phyloP scores from a whole-genome alignment of 2,329 filamentous ascomycete genomes.

The Cytospora leucostoma region DNA sequence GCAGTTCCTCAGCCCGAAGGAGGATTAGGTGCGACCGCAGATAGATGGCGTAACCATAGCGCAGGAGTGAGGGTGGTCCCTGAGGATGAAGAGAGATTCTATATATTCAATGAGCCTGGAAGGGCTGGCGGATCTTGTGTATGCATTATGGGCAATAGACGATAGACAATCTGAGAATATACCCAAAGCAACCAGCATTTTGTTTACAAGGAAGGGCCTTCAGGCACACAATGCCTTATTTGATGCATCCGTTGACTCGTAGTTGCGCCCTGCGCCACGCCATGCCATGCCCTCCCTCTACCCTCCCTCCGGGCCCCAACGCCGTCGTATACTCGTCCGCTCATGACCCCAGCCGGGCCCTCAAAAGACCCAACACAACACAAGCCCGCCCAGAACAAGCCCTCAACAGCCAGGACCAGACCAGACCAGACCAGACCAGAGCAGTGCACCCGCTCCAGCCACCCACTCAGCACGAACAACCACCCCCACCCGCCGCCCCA shows the following conservation, averaged over 20 bases:
- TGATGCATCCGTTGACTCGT: conserved; percentile 13
- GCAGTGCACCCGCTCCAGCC: too few relatives aligned
- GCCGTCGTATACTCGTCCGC: background rate
- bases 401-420: too few relatives aligned
- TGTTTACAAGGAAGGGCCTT: background rate
- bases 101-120: conserved; percentile 5
- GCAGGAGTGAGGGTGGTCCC: background rate
- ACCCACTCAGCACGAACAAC: conserved; percentile 33
- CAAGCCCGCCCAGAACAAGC: background rate
- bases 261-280: conserved; percentile 13
- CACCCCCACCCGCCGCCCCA: conserved; percentile 10
- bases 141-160: conserved; percentile 6
- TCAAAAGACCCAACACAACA: background rate
- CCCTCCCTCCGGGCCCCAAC: background rate
- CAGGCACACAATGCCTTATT: conserved; percentile 1
- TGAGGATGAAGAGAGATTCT: conserved; percentile 4
- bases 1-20: conserved; percentile 38
- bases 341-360: too few relatives aligned
- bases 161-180: conserved; percentile 1
- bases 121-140: conserved; percentile 9
- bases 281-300: conserved; percentile 7
- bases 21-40: conserved; percentile 27
- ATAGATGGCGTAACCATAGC: background rate
- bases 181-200: background rate
- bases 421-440: too few relatives aligned